phyloP scores from a whole-genome alignment of 257 asterid genomes.

The Nicotiana noctiflora region DNA sequence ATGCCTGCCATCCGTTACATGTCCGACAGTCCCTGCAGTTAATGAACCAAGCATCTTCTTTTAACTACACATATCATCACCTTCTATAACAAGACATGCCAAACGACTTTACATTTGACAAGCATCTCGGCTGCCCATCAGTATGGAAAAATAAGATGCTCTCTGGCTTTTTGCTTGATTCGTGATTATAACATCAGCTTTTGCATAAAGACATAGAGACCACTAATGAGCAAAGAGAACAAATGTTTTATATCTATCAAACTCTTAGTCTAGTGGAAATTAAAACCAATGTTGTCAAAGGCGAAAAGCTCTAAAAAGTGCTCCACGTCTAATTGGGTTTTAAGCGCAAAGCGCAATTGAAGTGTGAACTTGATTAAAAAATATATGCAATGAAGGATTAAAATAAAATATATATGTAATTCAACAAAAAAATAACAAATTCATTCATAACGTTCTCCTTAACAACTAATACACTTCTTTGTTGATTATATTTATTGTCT shows the following conservation, averaged over 20 bases:
- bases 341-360: too few relatives aligned
- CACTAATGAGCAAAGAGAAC: neutral
- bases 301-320: too few relatives aligned
- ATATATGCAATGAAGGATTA: too few relatives aligned
- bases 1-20: constrained; percentile 91
- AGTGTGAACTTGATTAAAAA: too few relatives aligned
- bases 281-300: neutral
- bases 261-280: neutral
- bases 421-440: too few relatives aligned
- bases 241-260: neutral
- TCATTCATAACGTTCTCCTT: too few relatives aligned
- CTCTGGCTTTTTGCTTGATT: neutral
- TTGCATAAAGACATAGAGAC: constrained; percentile 1
- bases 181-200: neutral
- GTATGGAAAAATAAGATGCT: neutral
- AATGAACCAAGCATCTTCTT: constrained; percentile 12
- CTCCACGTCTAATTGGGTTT: too few relatives aligned
- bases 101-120: neutral
- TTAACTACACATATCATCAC: neutral
- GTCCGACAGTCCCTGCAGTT: constrained; percentile 69
- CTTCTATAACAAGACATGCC: neutral
- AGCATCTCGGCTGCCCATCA: neutral
- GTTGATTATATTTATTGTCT: too few relatives aligned
- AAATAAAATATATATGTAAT: too few relatives aligned
- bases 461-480: too few relatives aligned